Base-by-base conservation (phyloP, 2,329 filamentous ascomycete species). In the Colletotrichum tabaci region DNA sequence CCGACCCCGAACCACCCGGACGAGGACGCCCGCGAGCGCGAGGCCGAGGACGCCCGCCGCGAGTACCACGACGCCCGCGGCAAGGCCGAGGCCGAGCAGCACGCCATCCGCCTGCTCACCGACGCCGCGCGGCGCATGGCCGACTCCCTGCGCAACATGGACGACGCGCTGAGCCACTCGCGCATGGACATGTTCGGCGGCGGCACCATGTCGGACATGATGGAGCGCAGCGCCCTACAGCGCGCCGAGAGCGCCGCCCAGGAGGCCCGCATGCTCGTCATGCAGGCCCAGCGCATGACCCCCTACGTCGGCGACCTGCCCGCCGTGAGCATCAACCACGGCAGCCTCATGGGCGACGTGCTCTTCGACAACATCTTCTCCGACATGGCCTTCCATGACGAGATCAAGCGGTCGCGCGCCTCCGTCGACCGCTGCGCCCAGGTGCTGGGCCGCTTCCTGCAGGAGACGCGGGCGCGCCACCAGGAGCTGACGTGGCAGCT, bases 281-380 rank as follows among this genome's bases (percentile, higher is more conserved):
- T 78, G 7, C 84, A 86, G 61, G 82, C 88, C 2, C 79, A 79
- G 58, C 77, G 77, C 7, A 76, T 82, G 16, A 84, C 84, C 2
- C 83, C 82, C 0, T 71, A 78, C 1, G 79, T 88, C 2, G 75
- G 76, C 3, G 74, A 76, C 3, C 77, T 89, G 63, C 83, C 82
- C 6, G 67, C 76, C 0, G 80, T 87, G 23, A 77, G 77, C 23
- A 84, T 89, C 57, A 82, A 84, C 0, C 80, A 84, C 50, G 85
- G 85, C 0, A 82, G 78, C 65, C 80, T 87, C 16, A 82, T 88
- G 77, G 81, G 80, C 9, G 87, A 89, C 71, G 80, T 89, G 2
- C 80, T 89, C n/a, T 88, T 89, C 74, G 86, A 89, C 74, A 88
- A 88, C 61, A 83, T 88, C 68, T 87, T 87, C 74, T 83, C 82